Evolutionary conservation across 164 flowering plant genomes (phyloP).

Genomic region (Saururus chinensis): DNA sequence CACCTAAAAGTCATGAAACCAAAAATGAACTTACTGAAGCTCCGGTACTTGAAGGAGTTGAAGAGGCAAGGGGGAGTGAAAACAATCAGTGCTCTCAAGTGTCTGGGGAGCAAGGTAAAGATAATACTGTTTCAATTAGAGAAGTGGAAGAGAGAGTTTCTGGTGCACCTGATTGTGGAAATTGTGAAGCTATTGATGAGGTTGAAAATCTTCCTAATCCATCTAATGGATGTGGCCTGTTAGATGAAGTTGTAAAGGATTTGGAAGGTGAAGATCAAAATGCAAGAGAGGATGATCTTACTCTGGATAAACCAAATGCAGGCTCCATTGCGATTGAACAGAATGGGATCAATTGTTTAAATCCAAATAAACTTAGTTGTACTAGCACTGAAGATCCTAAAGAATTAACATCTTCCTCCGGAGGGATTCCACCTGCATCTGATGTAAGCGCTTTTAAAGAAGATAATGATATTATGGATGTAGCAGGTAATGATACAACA

Average conservation of each 20-base stretch:
- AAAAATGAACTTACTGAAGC: conserved; percentile 13
- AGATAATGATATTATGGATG: conserved; percentile 22
- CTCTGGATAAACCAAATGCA: conserved; percentile 20
- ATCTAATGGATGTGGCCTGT: conserved; percentile 25
- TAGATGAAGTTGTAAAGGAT: conserved; percentile 19
- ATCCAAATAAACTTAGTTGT: background rate
- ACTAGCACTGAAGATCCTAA: conserved; percentile 19
- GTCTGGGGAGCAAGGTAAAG: conserved; percentile 15
- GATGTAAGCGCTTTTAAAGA: conserved; percentile 18
- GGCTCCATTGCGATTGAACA: conserved; percentile 18
- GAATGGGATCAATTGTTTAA: background rate
- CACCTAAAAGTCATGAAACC: conserved; percentile 15
- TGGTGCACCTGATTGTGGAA: conserved; percentile 23
- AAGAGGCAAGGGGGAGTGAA: conserved; percentile 20
- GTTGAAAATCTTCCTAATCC: conserved; percentile 24
- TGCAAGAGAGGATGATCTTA: conserved; percentile 3
- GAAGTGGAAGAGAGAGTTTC: conserved; percentile 19
- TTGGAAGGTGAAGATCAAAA: conserved; percentile 23
- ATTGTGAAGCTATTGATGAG: conserved; percentile 15
- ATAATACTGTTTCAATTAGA: conserved; percentile 13
- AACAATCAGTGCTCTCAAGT: conserved; percentile 17
- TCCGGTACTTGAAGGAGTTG: conserved; percentile 14
- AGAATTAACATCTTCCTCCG: conserved; percentile 19
- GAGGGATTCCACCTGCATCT: conserved; percentile 12
- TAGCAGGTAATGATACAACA: conserved; percentile 13